Evolutionary conservation across 176 grass and related monocot species (phyloP).

Genomic region (Avena eriantha): DNA sequence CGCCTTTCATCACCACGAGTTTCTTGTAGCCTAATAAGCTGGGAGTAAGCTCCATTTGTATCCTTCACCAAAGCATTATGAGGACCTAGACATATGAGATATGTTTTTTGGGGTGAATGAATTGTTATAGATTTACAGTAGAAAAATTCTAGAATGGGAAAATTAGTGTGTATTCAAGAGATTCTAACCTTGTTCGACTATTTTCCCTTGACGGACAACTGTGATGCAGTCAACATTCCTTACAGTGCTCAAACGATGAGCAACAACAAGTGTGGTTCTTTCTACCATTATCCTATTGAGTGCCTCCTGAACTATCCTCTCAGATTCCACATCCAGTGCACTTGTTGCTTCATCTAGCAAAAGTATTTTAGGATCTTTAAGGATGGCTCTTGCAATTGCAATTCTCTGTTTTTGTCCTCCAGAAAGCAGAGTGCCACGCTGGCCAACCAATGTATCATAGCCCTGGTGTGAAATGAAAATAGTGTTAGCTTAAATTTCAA

Average conservation of each 20-base stretch:
- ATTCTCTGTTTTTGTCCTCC: conserved; percentile 93
- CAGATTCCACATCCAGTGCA: conserved; percentile 86
- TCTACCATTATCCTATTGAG: conserved; percentile 73
- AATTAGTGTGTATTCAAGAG: conserved; percentile 12
- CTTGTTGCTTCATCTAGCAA: conserved; percentile 95
- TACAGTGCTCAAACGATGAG: conserved; percentile 85
- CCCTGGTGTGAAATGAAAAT: conserved; percentile 52
- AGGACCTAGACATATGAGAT: conserved; percentile 49
- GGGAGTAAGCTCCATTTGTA: conserved; percentile 69
- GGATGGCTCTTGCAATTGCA: conserved; percentile 87
- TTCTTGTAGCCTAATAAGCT: conserved; percentile 75
- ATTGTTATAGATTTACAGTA: background rate
- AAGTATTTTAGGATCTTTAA: conserved; percentile 82
- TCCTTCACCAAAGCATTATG: conserved; percentile 78
- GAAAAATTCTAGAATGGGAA: conserved; percentile 25
- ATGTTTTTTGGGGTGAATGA: conserved; percentile 11
- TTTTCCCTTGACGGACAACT: conserved; percentile 77
- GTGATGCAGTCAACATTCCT: conserved; percentile 76
- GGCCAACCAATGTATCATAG: conserved; percentile 89
- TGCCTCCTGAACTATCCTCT: conserved; percentile 84
- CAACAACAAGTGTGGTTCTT: conserved; percentile 76
- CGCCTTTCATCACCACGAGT: conserved; percentile 34
- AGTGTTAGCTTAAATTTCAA: conserved; percentile 7
- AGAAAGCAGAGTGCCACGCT: conserved; percentile 79
- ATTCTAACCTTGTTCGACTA: conserved; percentile 78